phyloP scores from a whole-genome alignment of 1,139 yeast genomes.

The Saccharomyces hybrid region DNA sequence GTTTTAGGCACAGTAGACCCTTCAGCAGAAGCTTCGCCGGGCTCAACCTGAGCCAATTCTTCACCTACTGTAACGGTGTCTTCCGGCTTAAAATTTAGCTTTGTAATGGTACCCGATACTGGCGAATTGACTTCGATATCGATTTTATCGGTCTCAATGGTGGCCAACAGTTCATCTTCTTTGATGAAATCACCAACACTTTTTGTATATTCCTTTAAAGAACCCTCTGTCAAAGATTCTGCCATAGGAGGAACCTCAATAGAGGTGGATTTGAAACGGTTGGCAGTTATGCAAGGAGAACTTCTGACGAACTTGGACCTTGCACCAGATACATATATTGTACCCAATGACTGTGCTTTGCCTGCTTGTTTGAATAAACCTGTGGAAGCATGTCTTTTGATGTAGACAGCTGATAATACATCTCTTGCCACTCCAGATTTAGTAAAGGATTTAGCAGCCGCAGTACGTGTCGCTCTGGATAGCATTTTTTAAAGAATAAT shows the following conservation, averaged over 20 bases:
- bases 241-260: conserved; percentile 99
- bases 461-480: conserved; percentile 1
- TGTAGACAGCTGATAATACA: background rate
- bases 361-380: background rate
- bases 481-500: background rate
- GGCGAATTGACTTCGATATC: conserved; percentile 97
- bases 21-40: conserved; percentile 76
- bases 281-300: background rate
- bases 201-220: conserved; percentile 70
- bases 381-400: conserved; percentile 4
- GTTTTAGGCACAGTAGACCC: conserved; percentile 41
- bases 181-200: conserved; percentile 84
- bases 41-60: conserved; percentile 81
- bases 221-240: conserved; percentile 96
- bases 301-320: background rate
- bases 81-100: conserved; percentile 74
- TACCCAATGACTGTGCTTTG: background rate
- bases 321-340: background rate
- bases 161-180: conserved; percentile 87
- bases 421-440: background rate
- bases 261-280: conserved; percentile 33
- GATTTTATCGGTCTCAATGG: conserved; percentile 97
- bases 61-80: conserved; percentile 97
- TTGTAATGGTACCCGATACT: conserved; percentile 80
- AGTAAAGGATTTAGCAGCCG: conserved; percentile 2